phyloP scores from a whole-genome alignment of 306 rosid species.

The Cyamopsis tetragonoloba region DNA sequence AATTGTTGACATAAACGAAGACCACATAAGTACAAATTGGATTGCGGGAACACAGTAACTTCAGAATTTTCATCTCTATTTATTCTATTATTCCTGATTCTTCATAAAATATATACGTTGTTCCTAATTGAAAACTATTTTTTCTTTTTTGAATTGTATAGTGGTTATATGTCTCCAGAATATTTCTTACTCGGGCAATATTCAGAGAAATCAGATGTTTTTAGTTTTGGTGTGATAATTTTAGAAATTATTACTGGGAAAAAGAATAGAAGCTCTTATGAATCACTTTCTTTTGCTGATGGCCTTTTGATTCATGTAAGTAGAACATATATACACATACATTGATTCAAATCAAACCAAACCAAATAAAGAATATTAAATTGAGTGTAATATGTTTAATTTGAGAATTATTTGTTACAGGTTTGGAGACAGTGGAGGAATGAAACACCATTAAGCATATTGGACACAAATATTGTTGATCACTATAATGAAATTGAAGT shows the following conservation, averaged over 20 bases:
- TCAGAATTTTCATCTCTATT: background rate
- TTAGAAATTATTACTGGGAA: conserved; percentile 40
- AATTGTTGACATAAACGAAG: conserved; percentile 22
- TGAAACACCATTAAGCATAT: conserved; percentile 12
- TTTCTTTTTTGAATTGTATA: background rate
- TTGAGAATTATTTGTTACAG: background rate
- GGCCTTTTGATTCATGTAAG: conserved; percentile 25
- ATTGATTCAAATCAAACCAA: no score
- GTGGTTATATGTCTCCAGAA: conserved; percentile 43
- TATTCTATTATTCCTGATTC: background rate
- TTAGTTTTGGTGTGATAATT: conserved; percentile 41
- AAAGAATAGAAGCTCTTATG: background rate
- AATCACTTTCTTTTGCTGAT: background rate
- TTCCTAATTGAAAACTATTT: background rate
- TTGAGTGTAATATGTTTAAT: no score
- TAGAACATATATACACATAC: background rate
- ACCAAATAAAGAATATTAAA: no score
- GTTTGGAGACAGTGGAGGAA: conserved; percentile 44
- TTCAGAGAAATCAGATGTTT: conserved; percentile 38
- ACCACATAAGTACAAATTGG: conserved; percentile 21
- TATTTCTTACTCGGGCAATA: conserved; percentile 38
- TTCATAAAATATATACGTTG: background rate
- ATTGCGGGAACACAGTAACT: conserved; percentile 53
- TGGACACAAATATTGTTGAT: conserved; percentile 27
- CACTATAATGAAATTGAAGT: background rate